Base-by-base conservation (phyloP, 202 grass and related monocot genomes). In the Panicum virgatum region DNA sequence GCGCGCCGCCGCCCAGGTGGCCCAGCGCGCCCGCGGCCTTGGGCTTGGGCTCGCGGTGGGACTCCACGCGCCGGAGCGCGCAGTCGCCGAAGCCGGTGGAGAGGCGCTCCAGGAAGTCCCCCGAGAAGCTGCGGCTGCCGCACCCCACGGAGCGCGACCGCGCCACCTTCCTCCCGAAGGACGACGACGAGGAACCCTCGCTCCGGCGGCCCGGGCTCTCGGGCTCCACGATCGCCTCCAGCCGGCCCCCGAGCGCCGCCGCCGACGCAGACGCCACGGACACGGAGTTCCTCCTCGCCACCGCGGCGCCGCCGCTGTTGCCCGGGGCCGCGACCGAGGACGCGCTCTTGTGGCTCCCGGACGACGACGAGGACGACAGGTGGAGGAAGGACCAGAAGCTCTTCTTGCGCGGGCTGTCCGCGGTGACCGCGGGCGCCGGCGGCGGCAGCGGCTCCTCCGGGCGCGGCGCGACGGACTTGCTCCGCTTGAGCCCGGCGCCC, bases 331-430 rank as follows among this genome's bases (percentile, higher is more conserved):
- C 39, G 18, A 78, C 52, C 20, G 87, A 75, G 9, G 85, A 73
- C 22, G 76, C 65, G 27, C 26, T 63, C 43, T 82, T 62, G 81
- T 83, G 73, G 65, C 52, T 26, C 36, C 75, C 66, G 8, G 88
- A 84, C 36, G 87, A 83, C 15, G 86, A 84, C 0, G 91, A 90
- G 27, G 91, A 93, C 1, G 91, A 92, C 14, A 88, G 80, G 86
- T 95, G 89, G 67, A 98, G 85, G 88, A 98, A 95, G 18, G 96
- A 98, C 96, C 96, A 98, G 40, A 98, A 96, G 80, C 96, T 93
- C 91, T 96, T 98, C 91, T 93, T 96, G 19, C 89, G 77, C 10
- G 96, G 89, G 77, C 92, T 92, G 19, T 96, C 91, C 7, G 79
- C 48, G 46, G 89, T 78, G 80, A 86, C 23, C 20, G 54, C 22